These are phyloP conservation scores for Aureobasidium sp. DNA, from an alignment of 2,329 filamentous ascomycete species.

Conservation along the genomic window DNA sequence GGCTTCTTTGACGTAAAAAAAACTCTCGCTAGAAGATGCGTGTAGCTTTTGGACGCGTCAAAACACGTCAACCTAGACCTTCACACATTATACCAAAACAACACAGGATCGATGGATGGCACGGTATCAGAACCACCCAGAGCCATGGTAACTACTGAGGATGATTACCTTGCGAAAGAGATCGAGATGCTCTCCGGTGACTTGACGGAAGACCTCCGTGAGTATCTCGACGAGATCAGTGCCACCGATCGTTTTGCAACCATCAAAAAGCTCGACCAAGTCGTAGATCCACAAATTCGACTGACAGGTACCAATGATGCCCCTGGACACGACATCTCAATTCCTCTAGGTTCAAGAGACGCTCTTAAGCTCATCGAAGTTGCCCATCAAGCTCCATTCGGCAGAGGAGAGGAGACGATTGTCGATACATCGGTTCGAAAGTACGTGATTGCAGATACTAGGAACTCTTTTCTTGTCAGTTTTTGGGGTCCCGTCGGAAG, in stretches of 20 bases:
- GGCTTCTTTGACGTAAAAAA: not conserved
- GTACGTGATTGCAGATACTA: not conserved
- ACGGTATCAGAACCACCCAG: not conserved
- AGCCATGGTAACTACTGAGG: not conserved
- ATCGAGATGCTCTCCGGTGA: not conserved
- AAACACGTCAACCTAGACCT: constrained; percentile 1
- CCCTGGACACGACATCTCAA: not conserved
- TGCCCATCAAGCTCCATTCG: constrained; percentile 24
- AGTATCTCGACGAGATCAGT: not conserved
- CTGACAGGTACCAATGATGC: not conserved
- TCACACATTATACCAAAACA: not conserved
- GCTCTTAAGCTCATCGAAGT: constrained; percentile 16
- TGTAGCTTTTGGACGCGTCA: not conserved
- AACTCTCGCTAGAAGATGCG: not conserved
- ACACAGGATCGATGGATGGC: not conserved
- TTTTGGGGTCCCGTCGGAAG: not conserved
- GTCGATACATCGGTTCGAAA: constrained; percentile 23
- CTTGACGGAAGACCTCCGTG: not conserved
- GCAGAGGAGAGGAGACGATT: constrained; percentile 24
- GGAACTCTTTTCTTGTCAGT: not conserved
- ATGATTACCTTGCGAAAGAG: not conserved
- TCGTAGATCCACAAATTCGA: not conserved
- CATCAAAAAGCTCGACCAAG: not conserved
- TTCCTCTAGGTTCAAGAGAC: constrained; percentile 12
- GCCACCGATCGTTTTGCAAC: not conserved